Percentiles rank a stretch among this genome's conserved stretches.
Conservation (phyloP, 352 stramenopile species). For the Pythium oligandrum region DNA sequence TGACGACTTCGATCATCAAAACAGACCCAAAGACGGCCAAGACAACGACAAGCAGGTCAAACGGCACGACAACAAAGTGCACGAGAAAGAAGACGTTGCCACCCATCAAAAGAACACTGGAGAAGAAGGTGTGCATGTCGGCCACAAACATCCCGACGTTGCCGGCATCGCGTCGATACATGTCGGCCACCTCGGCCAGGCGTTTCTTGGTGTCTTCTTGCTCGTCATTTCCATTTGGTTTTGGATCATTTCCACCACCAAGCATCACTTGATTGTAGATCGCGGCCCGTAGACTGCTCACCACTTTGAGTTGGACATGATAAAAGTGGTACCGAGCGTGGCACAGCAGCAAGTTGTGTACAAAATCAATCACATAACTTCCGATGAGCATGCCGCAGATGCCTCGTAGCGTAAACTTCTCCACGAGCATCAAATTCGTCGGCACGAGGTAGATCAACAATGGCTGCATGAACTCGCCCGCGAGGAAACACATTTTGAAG, state of each 20-base stretch:
- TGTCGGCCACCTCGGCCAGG: not conserved
- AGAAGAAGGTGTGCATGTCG: not conserved
- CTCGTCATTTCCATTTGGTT: not conserved
- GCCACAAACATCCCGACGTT: not conserved
- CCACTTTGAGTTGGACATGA: not conserved
- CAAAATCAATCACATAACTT: not conserved
- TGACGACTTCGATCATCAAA: not conserved
- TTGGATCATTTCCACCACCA: not conserved
- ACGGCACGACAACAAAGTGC: not conserved
- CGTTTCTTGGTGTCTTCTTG: not conserved
- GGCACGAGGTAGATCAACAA: not conserved
- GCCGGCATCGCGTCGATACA: not conserved
- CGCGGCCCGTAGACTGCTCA: not conserved
- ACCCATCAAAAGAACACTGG: not conserved
- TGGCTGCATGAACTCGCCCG: not conserved
- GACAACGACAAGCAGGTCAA: not conserved
- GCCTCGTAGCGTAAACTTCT: not conserved
- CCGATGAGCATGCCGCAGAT: not conserved
- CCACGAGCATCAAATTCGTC: no score
- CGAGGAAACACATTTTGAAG: not conserved
- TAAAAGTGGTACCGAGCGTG: not conserved
- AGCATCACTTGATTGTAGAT: not conserved
- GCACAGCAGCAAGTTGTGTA: not conserved
- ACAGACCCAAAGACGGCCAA: not conserved
- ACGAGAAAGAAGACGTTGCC: not conserved